Base-by-base conservation (phyloP, 768 basidiomycete species). In the Myochromella boudieri region DNA sequence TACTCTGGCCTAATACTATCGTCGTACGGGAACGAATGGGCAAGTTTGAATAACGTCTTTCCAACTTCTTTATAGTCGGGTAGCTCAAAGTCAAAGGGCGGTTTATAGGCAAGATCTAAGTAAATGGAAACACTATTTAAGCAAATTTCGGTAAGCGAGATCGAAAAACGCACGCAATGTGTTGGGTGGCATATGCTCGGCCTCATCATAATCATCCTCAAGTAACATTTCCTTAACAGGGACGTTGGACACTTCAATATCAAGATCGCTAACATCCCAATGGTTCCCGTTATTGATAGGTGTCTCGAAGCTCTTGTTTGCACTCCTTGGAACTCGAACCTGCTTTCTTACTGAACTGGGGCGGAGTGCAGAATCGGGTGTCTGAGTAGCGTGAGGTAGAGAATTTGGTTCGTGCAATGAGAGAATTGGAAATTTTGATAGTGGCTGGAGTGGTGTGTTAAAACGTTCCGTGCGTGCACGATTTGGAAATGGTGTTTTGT, bases 401-500 rank as follows among this genome's bases (percentile, higher is more conserved):
- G 48, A 48, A 44, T 59, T 22, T 2, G 58, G 58, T 36, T 53
- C 54, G 37, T 52, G 52, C 41, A 53, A 57, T 42, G 53, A 62
- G 28, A 53, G 62, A 40, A 55, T 68, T n/a, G 44, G 70, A 56
- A 60, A 70, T 64, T 66, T 75, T 47, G 27, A 65, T 18, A 53
- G 42, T 48, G 68, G 50, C 34, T 68, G 48, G 40, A 69, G 52
- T 47, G 68, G 71, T 18, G 65, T 72, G 42, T 69, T 67, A 50
- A 60, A 67, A 12, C 61, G 56, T 22, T 59, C 48, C 6, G 54
- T 49, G 12, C 53, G 62, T 25, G 65, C 66, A 28, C 85, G 82
- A 60, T 89, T 90, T 3, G 81, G 80, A 54, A 84, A 83, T 1
- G 87, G 87, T 1, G 87, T 91, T 65, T 86, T 89, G 67, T 91